phyloP scores from a whole-genome alignment of 2,329 filamentous ascomycete species.

The Hypomyces perniciosus region DNA sequence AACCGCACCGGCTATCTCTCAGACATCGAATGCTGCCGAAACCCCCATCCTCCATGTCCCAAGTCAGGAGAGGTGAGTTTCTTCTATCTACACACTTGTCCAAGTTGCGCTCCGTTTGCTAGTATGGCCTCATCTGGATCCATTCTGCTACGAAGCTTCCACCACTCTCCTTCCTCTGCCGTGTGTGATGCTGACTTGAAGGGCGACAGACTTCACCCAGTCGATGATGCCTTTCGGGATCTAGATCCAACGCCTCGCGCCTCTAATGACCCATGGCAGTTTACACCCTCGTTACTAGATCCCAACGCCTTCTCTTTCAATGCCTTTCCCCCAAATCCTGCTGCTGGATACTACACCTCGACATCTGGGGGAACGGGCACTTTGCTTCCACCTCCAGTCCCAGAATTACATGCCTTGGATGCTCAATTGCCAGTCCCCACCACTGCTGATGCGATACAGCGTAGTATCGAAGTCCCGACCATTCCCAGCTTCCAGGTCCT shows the following conservation, averaged over 20 bases:
- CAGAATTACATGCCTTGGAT: conserved; percentile 71
- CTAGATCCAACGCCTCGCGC: conserved; percentile 78
- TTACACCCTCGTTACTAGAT: conserved; percentile 85
- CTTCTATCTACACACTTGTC: background rate
- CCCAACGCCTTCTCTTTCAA: conserved; percentile 77
- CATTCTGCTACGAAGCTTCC: background rate
- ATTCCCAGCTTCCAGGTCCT: conserved; percentile 62
- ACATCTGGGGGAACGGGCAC: conserved; percentile 76
- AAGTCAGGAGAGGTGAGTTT: conserved; percentile 23
- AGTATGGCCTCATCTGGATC: background rate
- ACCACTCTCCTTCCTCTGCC: background rate
- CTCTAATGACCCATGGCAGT: conserved; percentile 75
- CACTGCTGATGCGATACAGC: conserved; percentile 58
- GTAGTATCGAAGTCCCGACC: conserved; percentile 53
- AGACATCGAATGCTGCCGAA: conserved; percentile 24
- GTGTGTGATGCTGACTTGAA: background rate
- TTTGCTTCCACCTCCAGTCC: conserved; percentile 75
- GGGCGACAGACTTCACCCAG: conserved; percentile 18
- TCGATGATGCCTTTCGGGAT: conserved; percentile 47
- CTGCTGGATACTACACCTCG: conserved; percentile 80
- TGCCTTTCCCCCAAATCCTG: conserved; percentile 65
- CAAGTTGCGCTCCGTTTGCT: background rate
- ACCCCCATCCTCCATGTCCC: conserved; percentile 17
- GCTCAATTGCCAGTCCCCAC: conserved; percentile 77
- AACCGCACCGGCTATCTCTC: conserved; percentile 34